Base-by-base conservation (phyloP, 176 grass and related monocot genomes). In the Hsuehochloa calcarea region DNA sequence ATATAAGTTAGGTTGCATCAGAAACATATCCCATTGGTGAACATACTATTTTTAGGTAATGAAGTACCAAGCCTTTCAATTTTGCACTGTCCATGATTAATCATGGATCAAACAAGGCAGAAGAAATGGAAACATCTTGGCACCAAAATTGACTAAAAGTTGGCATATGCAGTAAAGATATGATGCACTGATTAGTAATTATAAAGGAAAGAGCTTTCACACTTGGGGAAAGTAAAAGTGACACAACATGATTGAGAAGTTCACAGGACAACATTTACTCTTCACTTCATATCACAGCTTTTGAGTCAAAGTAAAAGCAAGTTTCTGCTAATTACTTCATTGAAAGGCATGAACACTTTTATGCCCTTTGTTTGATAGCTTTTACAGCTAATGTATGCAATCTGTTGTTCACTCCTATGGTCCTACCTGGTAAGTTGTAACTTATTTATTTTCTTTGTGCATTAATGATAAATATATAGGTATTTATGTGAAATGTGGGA, bases 21-120 rank as follows among this genome's bases (percentile, higher is more conserved):
- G 65, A 88, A 78, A 78, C 20, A 70, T 17, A 26, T 55, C 8
- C 27, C 20, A 64, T 13, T 8, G 59, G 54, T 15, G 20, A 80
- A 44, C 41, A 43, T 31, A 2, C 0, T 80, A 14, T 83, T 40
- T 77, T 82, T 45, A 82, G 14, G 50, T 68, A 65, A 89, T 74
- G 10, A 66, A 84, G 26, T 39, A 19, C 4, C 58, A 59, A 88
- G 12, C 11, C n/a, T 37, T 78, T n/a, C 15, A 83, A 51, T 17
- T 66, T 65, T 87, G 70, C 37, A 41, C 23, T 40, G 46, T 3
- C n/a, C 14, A 60, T 74, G 12, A 83, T 35, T 64, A 74, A 38
- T 23, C 12, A 70, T 68, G 26, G 8, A 87, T 70, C 14, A 88
- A 86, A 82, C 44, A 62, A n/a, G 40, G 4, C 49, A 23, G 20